Evolutionary conservation across 2,329 filamentous ascomycete genomes (phyloP), one percentile per base, ranked within the genome.

Genomic region (Colletotrichum ledebouriae): DNA sequence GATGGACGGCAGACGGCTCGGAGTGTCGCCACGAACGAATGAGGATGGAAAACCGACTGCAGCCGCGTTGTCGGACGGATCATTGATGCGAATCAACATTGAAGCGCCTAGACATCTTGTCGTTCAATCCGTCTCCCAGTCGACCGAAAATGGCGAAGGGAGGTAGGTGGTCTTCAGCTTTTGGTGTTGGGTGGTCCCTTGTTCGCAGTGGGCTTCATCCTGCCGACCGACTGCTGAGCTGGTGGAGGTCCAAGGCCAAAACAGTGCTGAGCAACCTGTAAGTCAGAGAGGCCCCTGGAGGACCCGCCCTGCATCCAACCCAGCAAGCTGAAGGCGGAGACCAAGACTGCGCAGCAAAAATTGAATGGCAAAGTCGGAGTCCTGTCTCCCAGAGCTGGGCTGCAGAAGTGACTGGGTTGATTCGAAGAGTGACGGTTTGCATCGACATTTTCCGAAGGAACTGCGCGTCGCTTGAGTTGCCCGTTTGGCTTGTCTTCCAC

Each of bases 181-280:
- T 6, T 7, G 6, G 37, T 62, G 68, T 64, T 63, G 68, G 68
- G 68, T 63, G 63, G 67, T 59, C 46, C 59, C 67, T 70, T 70
- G 64, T 69, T 64, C 20, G 41, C 59, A 68, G 61, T 65, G 49
- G 61, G 61, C 65, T 68, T 65, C 59, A 67, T 59, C 61, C 55
- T 56, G 61, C 65, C 55, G 65, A 37, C 61, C 39, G 49, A 49
- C 17, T 49, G 61, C 66, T 66, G 66, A 49, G 47, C 29, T 55
- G 22, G 49, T 64, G 44, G 59, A 50, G 44, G 65, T 59, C 55
- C 60, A 68, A 56, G 59, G 61, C 41, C 61, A 29, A 20, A 41
- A 65, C 49, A 60, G 66, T 61, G 33, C 42, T 49, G 49, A 52
- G 50, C 46, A 44, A 22, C 22, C 22, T 22, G 22, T 22, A 22